Conservation (phyloP, 2,329 filamentous ascomycete species). For the Fusarium floridanum region DNA sequence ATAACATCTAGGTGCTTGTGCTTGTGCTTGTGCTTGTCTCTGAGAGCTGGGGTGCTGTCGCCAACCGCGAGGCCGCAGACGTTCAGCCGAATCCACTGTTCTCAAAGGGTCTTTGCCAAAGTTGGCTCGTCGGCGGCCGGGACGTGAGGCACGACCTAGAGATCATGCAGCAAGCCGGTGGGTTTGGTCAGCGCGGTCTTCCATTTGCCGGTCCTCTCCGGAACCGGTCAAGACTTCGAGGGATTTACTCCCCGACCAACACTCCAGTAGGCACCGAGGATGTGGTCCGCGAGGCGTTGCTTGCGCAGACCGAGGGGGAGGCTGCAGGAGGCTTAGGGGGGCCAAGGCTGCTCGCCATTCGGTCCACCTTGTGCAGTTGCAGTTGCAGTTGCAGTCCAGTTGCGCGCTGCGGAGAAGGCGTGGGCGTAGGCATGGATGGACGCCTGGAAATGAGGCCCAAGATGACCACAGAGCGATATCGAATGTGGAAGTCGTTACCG, state of each 20-base stretch:
- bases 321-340: conserved; percentile 33
- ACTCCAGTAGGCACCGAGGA: conserved; percentile 34
- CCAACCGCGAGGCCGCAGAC: conserved; percentile 28
- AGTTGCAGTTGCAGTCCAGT: conserved; percentile 8
- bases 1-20: conserved; percentile 5
- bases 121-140: conserved; percentile 4
- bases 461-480: conserved; percentile 6
- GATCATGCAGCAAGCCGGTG: conserved; percentile 40
- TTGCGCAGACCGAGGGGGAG: conserved; percentile 38
- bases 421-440: conserved; percentile 16
- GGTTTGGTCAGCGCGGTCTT: conserved; percentile 28
- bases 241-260: conserved; percentile 20
- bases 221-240: conserved; percentile 40
- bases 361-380: conserved; percentile 10
- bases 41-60: conserved; percentile 15
- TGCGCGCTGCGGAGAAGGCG: conserved; percentile 11
- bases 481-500: conserved; percentile 12
- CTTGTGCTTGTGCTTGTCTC: not conserved
- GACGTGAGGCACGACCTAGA: conserved; percentile 33
- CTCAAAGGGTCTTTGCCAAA: conserved; percentile 2
- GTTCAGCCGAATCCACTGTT: conserved; percentile 27
- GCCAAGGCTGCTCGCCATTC: conserved; percentile 31
- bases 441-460: conserved; percentile 28
- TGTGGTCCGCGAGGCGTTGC: conserved; percentile 33
- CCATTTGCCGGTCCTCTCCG: conserved; percentile 31